These are phyloP conservation scores for Aspergillus versicolor DNA, from an alignment of 2,329 filamentous ascomycete species.

Conservation along the genomic window DNA sequence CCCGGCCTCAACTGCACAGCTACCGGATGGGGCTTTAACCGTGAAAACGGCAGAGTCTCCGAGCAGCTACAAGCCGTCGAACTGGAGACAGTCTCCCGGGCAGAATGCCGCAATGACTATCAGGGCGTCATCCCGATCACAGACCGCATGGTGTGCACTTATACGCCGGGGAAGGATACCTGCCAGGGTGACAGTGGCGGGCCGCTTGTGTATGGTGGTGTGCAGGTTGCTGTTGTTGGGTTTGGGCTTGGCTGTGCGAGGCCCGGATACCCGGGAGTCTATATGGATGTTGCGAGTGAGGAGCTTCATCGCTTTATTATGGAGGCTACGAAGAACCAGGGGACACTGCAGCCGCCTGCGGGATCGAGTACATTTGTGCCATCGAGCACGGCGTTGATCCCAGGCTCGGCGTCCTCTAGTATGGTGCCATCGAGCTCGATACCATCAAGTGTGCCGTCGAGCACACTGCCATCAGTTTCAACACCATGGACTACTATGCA, in stretches of 20 bases:
- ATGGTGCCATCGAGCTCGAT: too few species aligned
- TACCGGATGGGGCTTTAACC: not conserved
- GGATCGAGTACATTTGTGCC: too few species aligned
- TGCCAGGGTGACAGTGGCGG: not conserved
- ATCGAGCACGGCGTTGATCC: too few species aligned
- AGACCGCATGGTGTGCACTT: too few species aligned
- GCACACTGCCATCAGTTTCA: too few species aligned
- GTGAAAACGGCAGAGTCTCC: not conserved
- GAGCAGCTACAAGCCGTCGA: not conserved
- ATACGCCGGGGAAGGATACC: not conserved
- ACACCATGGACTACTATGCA: too few species aligned
- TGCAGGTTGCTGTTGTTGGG: not conserved
- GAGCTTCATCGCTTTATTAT: too few species aligned
- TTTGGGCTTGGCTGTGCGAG: not conserved
- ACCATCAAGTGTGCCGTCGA: too few species aligned
- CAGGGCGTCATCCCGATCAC: not conserved
- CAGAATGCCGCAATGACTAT: not conserved
- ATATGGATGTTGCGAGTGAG: not conserved
- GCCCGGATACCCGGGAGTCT: not conserved
- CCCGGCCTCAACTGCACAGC: not conserved
- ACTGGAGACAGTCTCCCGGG: not conserved
- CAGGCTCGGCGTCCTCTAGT: too few species aligned
- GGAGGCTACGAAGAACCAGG: too few species aligned
- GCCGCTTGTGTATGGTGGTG: not conserved
- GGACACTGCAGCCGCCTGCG: too few species aligned